Evolutionary conservation across 805 yeast species (phyloP), one percentile per base, ranked within the genome.

Genomic region (Saturnispora galanensis): DNA sequence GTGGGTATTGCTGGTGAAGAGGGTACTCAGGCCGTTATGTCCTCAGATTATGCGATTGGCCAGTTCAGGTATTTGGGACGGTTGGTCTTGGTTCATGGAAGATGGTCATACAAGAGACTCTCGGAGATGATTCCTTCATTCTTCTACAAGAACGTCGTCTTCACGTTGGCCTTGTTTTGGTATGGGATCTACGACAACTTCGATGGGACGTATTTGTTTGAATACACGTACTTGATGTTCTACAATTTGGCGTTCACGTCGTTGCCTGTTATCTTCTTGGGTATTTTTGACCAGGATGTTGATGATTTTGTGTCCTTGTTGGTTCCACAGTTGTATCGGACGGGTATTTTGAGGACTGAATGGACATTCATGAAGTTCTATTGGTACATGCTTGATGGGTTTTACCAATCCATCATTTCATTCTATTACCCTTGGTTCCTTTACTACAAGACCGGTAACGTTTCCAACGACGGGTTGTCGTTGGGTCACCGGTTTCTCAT

Each of bases 1-100:
- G 84, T 84, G 45, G 95, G 95, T 66, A 84, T 84, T 58, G 89
- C 89, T 3, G 95, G 95, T 65, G 93, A 84, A 67, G 95, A 84
- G 68, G 95, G 95, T 57, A 69, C 93, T 49, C 93, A 84, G 63
- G 93, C 93, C 15, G 93, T 76, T 5, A 84, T 84, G 94, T 80
- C 88, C 21, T 80, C 90, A 1, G 95, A 84, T 66, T 84, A 82
- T 63, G 95, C 90, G 16, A 65, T 84, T 56, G 93, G 90, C 18
- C 95, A 84, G 59, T 84, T 84, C 62, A 73, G 93, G 56, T 84
- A 71, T 55, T 62, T 84, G 49, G 69, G 81, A 0, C 73, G 84
- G 52, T 66, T 84, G 49, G 63, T 84, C 9, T 62, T 84, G 41
- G 84, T 81, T 28, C 95, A 84, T 62, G 95, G 95, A 30, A 71